Evolutionary conservation across 2,329 filamentous ascomycete genomes (phyloP).

Genomic region (Fusarium annulatum): DNA sequence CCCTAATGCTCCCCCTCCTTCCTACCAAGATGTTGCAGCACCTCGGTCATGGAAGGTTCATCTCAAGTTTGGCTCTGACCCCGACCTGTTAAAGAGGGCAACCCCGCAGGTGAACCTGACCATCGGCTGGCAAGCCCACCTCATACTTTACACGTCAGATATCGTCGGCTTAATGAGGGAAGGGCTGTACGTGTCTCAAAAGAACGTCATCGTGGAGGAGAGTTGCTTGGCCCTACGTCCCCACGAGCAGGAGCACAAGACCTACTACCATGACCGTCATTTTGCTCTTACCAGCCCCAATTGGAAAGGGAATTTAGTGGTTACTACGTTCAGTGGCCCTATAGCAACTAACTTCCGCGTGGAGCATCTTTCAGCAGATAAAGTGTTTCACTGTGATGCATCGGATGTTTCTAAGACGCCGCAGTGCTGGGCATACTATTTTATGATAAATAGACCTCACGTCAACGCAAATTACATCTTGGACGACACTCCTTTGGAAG

Average conservation of each 20-base stretch:
- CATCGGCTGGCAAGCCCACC: rapidly evolving
- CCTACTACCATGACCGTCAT: rapidly evolving
- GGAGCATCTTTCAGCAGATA: background rate
- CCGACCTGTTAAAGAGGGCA: rapidly evolving
- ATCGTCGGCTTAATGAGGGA: background rate
- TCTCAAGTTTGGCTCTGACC: rapidly evolving
- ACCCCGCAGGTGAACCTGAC: rapidly evolving
- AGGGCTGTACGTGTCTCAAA: background rate
- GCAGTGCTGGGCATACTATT: background rate
- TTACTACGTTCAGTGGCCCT: rapidly evolving
- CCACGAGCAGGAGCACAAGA: rapidly evolving
- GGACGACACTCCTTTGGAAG: background rate
- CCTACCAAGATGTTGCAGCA: background rate
- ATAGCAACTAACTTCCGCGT: background rate
- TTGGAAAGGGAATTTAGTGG: background rate
- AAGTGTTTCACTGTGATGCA: rapidly evolving
- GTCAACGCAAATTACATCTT: background rate
- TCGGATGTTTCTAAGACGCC: rapidly evolving
- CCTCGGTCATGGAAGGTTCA: rapidly evolving
- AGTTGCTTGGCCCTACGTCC: background rate
- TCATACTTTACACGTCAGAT: background rate
- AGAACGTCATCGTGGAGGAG: rapidly evolving
- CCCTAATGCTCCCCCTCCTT: no score
- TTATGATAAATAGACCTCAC: rapidly evolving
- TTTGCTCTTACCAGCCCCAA: background rate